A percentile compares a stretch with the other conserved stretches of the same genome.
These are phyloP conservation scores for Abrus precatorius DNA, from an alignment of 306 rosid genomes.

Conservation along the genomic window DNA sequence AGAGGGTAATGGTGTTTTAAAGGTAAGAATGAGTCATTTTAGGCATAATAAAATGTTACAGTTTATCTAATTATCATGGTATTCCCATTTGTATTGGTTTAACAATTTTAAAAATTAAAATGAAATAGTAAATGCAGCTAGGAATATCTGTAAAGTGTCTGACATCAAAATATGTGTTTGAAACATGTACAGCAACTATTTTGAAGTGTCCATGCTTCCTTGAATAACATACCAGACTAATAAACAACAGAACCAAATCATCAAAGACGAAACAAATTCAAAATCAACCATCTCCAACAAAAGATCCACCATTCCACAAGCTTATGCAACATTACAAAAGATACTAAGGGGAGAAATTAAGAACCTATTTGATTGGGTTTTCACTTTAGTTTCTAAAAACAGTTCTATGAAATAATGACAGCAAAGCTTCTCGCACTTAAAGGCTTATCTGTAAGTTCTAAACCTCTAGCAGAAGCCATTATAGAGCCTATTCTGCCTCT, in stretches of 20 bases:
- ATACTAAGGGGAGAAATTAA: not conserved
- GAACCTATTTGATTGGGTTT: too few relatives aligned
- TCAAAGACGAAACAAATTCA: not conserved
- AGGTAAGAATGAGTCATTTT: not conserved
- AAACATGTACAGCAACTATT: not conserved
- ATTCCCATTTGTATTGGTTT: not conserved
- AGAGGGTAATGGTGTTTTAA: not conserved
- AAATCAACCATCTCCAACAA: not conserved
- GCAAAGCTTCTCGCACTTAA: too few relatives aligned
- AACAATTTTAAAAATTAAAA: not conserved
- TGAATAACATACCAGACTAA: conserved; percentile 25
- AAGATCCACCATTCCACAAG: conserved; percentile 3
- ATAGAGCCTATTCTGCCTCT: too few relatives aligned
- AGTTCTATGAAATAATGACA: too few relatives aligned
- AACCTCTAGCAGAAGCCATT: too few relatives aligned
- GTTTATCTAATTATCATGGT: not conserved
- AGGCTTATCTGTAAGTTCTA: too few relatives aligned
- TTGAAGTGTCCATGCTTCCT: not conserved
- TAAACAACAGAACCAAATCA: conserved; percentile 7
- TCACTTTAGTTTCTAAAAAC: too few relatives aligned
- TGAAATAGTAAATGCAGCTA: not conserved
- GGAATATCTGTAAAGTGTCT: not conserved
- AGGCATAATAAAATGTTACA: not conserved
- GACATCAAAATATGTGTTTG: not conserved
- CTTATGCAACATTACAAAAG: not conserved